phyloP scores from a whole-genome alignment of 2,329 filamentous ascomycete genomes.

The Neurospora crassa region DNA sequence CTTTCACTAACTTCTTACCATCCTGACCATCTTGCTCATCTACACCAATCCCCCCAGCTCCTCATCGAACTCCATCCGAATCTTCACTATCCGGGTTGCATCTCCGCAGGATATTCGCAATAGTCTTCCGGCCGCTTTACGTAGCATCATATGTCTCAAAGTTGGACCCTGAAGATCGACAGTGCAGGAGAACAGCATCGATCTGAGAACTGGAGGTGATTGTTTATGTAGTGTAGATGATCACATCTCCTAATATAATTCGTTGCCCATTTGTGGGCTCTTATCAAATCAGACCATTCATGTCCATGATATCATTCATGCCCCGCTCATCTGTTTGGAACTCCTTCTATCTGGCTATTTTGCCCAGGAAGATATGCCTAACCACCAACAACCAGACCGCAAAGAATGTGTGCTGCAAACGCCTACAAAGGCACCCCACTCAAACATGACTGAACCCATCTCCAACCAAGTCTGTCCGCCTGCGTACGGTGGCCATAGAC shows the following conservation, averaged over 20 bases:
- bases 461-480: neutral
- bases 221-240: neutral
- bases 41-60: conserved; percentile 30
- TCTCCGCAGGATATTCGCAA: conserved; percentile 45
- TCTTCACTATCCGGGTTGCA: conserved; percentile 42
- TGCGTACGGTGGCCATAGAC: neutral
- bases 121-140: conserved; percentile 44
- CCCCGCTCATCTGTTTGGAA: neutral
- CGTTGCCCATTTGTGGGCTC: neutral
- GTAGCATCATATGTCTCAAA: neutral
- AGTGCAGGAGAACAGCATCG: neutral
- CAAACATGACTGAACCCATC: neutral
- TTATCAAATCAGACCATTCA: neutral
- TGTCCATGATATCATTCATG: neutral
- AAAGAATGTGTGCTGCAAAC: neutral
- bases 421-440: neutral
- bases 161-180: neutral
- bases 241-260: neutral
- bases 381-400: neutral
- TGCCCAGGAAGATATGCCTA: neutral
- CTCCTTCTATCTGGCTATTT: neutral
- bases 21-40: conserved; percentile 35
- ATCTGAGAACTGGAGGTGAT: neutral
- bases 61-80: conserved; percentile 35
- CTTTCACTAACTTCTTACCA: conserved; percentile 42